These are phyloP conservation scores for Epichloe sibirici DNA, from an alignment of 2,329 filamentous ascomycete genomes.

Conservation along the genomic window DNA sequence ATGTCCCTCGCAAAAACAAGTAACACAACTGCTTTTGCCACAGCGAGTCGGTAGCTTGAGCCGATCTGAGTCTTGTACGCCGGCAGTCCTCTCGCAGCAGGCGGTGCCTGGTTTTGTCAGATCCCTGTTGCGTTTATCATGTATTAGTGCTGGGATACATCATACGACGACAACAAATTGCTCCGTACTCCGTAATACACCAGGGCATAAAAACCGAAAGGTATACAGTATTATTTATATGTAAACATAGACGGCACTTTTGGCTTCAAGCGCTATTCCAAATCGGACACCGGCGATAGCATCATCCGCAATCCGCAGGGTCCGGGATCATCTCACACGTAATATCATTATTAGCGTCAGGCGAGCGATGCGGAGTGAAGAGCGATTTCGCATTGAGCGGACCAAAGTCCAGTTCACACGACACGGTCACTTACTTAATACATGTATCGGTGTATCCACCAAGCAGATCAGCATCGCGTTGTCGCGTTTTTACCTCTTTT, in stretches of 20 bases:
- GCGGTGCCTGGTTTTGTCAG: neutral
- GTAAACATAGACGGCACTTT: too few species aligned
- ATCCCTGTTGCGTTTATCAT: neutral
- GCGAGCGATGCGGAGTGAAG: too few species aligned
- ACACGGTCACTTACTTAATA: too few species aligned
- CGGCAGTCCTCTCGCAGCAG: constrained; percentile 1
- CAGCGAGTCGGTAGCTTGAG: constrained; percentile 3
- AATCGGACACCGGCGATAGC: neutral
- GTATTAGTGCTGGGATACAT: neutral
- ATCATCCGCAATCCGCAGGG: neutral
- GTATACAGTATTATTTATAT: neutral
- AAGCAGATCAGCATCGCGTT: neutral
- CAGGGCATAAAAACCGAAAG: too few species aligned
- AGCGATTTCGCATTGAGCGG: too few species aligned
- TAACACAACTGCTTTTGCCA: neutral
- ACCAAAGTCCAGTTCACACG: too few species aligned
- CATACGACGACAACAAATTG: neutral
- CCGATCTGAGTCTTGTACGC: constrained; percentile 2
- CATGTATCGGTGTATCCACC: neutral
- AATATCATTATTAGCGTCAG: neutral
- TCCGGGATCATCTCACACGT: neutral
- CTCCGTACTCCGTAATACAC: too few species aligned
- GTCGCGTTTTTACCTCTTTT: neutral
- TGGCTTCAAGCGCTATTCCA: neutral
- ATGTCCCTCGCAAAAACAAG: neutral